A percentile compares a stretch with the other conserved stretches of the same genome.
These are phyloP conservation scores for Boeremia lycopersici DNA, from an alignment of 2,329 filamentous ascomycete species.

Conservation along the genomic window DNA sequence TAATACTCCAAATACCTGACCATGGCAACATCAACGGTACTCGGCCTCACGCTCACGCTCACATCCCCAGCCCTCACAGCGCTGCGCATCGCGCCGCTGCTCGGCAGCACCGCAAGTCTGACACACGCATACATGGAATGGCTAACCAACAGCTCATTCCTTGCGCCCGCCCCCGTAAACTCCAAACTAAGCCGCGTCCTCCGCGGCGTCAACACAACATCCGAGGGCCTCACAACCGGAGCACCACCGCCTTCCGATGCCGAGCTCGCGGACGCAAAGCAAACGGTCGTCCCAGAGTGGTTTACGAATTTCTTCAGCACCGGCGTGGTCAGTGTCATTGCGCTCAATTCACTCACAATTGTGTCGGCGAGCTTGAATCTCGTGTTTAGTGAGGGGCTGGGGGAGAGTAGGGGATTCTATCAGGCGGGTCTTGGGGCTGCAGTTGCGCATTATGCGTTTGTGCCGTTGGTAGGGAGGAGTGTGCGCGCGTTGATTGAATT, in stretches of 20 bases:
- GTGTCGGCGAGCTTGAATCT: slow-evolving; percentile 22
- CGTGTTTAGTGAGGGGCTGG: background rate
- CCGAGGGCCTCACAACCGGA: no score
- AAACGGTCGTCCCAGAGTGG: slow-evolving; percentile 22
- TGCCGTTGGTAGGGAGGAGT: slow-evolving; percentile 22
- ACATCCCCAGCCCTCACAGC: slow-evolving; percentile 14
- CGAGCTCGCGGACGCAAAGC: slow-evolving; percentile 14
- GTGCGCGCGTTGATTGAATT: slow-evolving; percentile 20
- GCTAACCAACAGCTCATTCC: slow-evolving; percentile 30
- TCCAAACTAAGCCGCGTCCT: background rate
- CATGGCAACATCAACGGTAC: slow-evolving; percentile 8
- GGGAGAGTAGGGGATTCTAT: slow-evolving; percentile 14
- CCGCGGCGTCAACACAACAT: background rate
- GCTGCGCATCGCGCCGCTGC: slow-evolving; percentile 32
- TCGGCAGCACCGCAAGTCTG: slow-evolving; percentile 31
- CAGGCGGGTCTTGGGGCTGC: slow-evolving; percentile 20
- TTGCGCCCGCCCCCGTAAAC: slow-evolving; percentile 15
- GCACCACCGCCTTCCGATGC: background rate
- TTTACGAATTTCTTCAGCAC: slow-evolving; percentile 31
- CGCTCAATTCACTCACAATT: slow-evolving; percentile 24
- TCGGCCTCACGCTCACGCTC: slow-evolving; percentile 6
- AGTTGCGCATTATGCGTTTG: slow-evolving; percentile 28
- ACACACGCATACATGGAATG: slow-evolving; percentile 38
- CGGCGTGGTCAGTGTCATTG: slow-evolving; percentile 25
- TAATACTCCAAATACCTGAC: background rate